Conservation (phyloP, 768 basidiomycete genomes). For the Collybia sp. region DNA sequence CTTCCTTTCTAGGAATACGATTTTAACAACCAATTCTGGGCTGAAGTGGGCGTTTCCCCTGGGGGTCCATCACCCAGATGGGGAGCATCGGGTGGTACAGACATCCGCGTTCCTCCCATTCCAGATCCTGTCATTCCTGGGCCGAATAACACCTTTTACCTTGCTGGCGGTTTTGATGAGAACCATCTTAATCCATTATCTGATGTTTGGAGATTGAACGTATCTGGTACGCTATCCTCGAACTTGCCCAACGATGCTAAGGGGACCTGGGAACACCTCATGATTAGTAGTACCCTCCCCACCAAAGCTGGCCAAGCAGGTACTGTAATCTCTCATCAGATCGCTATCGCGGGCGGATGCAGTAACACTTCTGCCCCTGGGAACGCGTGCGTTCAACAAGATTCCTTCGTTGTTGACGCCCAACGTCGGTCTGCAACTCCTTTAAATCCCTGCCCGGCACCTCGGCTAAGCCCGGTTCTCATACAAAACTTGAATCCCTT, state of each 20-base stretch:
- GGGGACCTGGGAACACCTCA: constrained; percentile 58
- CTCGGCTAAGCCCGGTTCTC: constrained; percentile 55
- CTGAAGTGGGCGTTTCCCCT: constrained; percentile 45
- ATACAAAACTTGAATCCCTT: constrained; percentile 55
- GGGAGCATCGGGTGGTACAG: constrained; percentile 74
- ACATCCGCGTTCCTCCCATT: constrained; percentile 40
- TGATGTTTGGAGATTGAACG: constrained; percentile 65
- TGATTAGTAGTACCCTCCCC: constrained; percentile 30
- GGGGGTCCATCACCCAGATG: constrained; percentile 59
- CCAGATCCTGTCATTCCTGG: constrained; percentile 40
- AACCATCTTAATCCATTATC: constrained; percentile 41
- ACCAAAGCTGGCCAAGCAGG: constrained; percentile 48
- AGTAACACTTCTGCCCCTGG: constrained; percentile 32
- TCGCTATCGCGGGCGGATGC: constrained; percentile 65
- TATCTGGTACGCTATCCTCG: constrained; percentile 69
- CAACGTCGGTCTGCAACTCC: constrained; percentile 26
- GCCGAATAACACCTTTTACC: constrained; percentile 70
- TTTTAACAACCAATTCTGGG: constrained; percentile 75
- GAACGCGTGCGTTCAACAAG: constrained; percentile 50
- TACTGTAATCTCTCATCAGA: constrained; percentile 45
- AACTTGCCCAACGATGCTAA: constrained; percentile 48
- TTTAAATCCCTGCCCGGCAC: constrained; percentile 57
- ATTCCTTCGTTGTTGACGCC: constrained; percentile 54
- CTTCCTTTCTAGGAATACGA: constrained; percentile 60
- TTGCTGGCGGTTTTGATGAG: constrained; percentile 66